Evolutionary conservation across 306 rosid species (phyloP).

Genomic region (Abrus pulchellus): DNA sequence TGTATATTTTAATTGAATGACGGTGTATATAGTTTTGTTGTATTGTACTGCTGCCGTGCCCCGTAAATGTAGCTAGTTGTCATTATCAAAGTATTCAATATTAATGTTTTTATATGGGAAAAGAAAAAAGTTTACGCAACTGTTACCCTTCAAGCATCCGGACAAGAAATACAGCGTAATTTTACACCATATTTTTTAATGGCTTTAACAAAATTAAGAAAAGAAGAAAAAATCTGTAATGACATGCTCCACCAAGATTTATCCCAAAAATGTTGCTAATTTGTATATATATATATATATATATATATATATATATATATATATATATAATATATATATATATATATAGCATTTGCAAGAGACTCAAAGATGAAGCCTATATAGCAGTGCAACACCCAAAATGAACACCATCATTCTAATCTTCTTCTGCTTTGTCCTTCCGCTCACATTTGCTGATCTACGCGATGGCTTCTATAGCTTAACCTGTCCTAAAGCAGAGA

Average conservation of each 20-base stretch:
- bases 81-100: neutral
- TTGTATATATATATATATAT: no score
- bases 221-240: neutral
- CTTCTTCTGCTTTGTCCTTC: slow-evolving; percentile 30
- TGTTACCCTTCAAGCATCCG: neutral
- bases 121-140: neutral
- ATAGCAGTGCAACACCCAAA: neutral
- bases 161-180: neutral
- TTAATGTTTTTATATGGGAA: neutral
- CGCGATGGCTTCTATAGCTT: slow-evolving; percentile 50
- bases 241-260: neutral
- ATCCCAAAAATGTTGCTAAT: neutral
- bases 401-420: slow-evolving; percentile 28
- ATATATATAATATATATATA: neutral
- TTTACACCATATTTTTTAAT: neutral
- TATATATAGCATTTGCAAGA: slow-evolving; percentile 15
- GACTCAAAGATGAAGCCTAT: neutral
- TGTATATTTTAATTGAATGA: no score
- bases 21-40: no score
- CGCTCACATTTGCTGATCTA: slow-evolving; percentile 47
- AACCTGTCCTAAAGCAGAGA: slow-evolving; percentile 54
- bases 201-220: neutral
- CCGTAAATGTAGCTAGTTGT: neutral
- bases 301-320: neutral
- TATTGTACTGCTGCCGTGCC: no score